Evolutionary conservation across 2,329 filamentous ascomycete species (phyloP).

Genomic region (Xylaria sp.): DNA sequence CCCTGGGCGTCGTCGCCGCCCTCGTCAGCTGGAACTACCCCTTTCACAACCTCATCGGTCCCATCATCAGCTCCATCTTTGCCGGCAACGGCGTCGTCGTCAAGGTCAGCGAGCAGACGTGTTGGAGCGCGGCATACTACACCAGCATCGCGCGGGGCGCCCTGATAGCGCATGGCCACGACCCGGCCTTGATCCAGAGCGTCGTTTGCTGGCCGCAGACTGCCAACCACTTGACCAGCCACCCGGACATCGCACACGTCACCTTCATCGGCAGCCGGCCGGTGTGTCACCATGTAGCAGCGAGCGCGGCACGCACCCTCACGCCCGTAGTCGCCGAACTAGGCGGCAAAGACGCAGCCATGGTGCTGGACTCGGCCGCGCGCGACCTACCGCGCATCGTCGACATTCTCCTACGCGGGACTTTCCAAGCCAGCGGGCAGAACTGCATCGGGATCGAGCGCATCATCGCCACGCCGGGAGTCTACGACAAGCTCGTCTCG

Average conservation of each 20-base stretch:
- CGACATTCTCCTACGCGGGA: conserved; percentile 87
- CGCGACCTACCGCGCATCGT: conserved; percentile 75
- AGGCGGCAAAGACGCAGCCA: conserved; percentile 92
- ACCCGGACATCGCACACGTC: conserved; percentile 84
- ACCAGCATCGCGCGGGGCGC: conserved; percentile 80
- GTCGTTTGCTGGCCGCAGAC: conserved; percentile 88
- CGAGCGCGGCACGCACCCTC: conserved; percentile 84
- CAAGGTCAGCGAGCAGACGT: conserved; percentile 95
- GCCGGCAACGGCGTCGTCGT: conserved; percentile 91
- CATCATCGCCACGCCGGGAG: conserved; percentile 80
- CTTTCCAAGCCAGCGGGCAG: conserved; percentile 94
- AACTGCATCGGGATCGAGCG: conserved; percentile 99
- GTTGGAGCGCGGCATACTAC: conserved; percentile 91
- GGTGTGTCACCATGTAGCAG: conserved; percentile 88
- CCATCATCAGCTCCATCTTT: conserved; percentile 90
- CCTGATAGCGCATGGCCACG: conserved; percentile 82
- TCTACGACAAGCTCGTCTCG: conserved; percentile 78
- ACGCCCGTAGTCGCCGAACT: conserved; percentile 91
- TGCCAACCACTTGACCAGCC: conserved; percentile 83
- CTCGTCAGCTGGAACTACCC: conserved; percentile 98
- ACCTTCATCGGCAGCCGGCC: conserved; percentile 94
- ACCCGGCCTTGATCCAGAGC: conserved; percentile 82
- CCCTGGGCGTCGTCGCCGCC: conserved; percentile 89
- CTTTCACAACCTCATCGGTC: conserved; percentile 94
- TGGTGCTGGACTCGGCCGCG: conserved; percentile 82